These are phyloP conservation scores for Uncinocarpus reesii DNA, from an alignment of 2,329 filamentous ascomycete genomes.

Conservation along the genomic window DNA sequence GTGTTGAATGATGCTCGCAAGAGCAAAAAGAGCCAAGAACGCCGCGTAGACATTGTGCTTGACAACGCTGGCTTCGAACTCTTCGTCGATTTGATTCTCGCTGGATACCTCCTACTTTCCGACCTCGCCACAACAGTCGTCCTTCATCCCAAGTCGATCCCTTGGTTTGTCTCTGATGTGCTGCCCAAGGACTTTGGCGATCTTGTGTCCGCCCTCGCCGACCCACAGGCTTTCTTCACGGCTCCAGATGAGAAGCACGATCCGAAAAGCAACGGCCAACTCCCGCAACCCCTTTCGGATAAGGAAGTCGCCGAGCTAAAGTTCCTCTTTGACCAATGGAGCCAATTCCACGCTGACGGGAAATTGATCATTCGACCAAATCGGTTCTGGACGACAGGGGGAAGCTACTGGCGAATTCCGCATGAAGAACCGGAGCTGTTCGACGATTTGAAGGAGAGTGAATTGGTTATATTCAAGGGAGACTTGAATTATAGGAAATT, in stretches of 20 bases:
- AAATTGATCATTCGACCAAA: slow-evolving; percentile 75
- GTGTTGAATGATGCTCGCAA: slow-evolving; percentile 55
- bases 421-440: slow-evolving; percentile 55
- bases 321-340: slow-evolving; percentile 78
- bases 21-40: slow-evolving; percentile 51
- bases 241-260: slow-evolving; percentile 53
- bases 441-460: slow-evolving; percentile 68
- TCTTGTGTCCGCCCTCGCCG: slow-evolving; percentile 69
- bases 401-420: slow-evolving; percentile 82
- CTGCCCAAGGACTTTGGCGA: slow-evolving; percentile 72
- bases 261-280: slow-evolving; percentile 46
- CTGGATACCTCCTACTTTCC: slow-evolving; percentile 75
- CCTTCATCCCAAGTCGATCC: slow-evolving; percentile 86
- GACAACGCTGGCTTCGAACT: slow-evolving; percentile 97
- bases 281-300: slow-evolving; percentile 53
- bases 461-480: slow-evolving; percentile 92
- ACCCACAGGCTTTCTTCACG: slow-evolving; percentile 68
- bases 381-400: slow-evolving; percentile 78
- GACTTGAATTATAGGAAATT: slow-evolving; percentile 95
- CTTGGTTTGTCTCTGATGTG: slow-evolving; percentile 97
- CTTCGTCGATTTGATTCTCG: slow-evolving; percentile 86
- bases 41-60: slow-evolving; percentile 84
- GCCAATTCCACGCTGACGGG: slow-evolving; percentile 66
- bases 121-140: slow-evolving; percentile 79
- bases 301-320: slow-evolving; percentile 56